phyloP scores from a whole-genome alignment of 305 asterid species.

The Nicotiana rustica region DNA sequence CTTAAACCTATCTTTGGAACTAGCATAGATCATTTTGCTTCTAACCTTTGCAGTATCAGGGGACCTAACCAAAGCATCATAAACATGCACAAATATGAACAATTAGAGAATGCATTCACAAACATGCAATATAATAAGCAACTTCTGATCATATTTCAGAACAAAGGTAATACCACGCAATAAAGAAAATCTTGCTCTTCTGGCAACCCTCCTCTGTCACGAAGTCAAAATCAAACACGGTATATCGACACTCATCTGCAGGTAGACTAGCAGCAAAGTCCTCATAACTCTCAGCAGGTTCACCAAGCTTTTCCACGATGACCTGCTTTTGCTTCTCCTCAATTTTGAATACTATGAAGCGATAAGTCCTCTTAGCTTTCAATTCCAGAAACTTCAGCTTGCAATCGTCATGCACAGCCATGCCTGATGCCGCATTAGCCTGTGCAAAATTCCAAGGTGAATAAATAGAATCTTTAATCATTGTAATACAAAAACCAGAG shows the following conservation, averaged over 20 bases:
- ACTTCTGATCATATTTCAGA: not conserved
- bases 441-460: constrained; percentile 31
- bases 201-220: constrained; percentile 63
- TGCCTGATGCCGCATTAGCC: constrained; percentile 83
- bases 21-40: constrained; percentile 76
- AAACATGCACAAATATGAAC: constrained; percentile 16
- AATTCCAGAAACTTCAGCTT: constrained; percentile 72
- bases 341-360: constrained; percentile 69
- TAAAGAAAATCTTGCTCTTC: constrained; percentile 75
- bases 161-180: constrained; percentile 59
- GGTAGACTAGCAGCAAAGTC: constrained; percentile 67
- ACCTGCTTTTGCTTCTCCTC: constrained; percentile 78
- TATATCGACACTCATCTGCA: constrained; percentile 73
- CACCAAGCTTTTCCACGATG: constrained; percentile 74
- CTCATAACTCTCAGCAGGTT: constrained; percentile 62
- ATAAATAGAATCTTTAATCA: not conserved
- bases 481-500: constrained; percentile 7
- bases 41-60: constrained; percentile 75
- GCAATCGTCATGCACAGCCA: constrained; percentile 79
- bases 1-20: constrained; percentile 81
- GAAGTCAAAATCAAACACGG: constrained; percentile 68
- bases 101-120: constrained; percentile 24
- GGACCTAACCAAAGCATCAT: constrained; percentile 52
- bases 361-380: constrained; percentile 64
- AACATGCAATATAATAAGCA: not conserved